These are phyloP conservation scores for Cystobasidium tubakii DNA, from an alignment of 768 basidiomycete species.

Conservation along the genomic window DNA sequence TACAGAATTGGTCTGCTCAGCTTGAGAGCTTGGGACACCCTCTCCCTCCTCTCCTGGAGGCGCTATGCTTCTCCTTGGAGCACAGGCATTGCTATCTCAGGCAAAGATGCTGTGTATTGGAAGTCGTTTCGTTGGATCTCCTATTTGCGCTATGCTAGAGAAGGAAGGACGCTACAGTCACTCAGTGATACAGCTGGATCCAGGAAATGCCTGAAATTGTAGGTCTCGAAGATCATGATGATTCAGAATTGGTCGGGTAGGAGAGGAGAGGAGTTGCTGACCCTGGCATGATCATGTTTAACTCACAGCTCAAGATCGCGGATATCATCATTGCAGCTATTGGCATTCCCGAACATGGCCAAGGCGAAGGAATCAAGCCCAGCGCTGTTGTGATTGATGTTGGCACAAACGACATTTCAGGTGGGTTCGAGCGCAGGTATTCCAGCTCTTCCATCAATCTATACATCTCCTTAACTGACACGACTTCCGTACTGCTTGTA, in stretches of 20 bases:
- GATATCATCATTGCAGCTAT: constrained; percentile 97
- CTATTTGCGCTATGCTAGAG: constrained; percentile 79
- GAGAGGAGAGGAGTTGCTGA: too few species aligned
- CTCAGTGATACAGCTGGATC: constrained; percentile 89
- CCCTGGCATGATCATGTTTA: constrained; percentile 2
- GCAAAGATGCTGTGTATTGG: constrained; percentile 90
- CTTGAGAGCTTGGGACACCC: constrained; percentile 74
- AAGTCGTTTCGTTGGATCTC: constrained; percentile 94
- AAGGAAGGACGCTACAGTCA: constrained; percentile 90
- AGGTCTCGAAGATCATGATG: too few species aligned
- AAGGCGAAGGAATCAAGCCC: too few species aligned
- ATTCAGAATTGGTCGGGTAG: too few species aligned
- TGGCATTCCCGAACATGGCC: too few species aligned
- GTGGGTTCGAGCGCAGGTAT: too few species aligned
- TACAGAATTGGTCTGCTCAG: constrained; percentile 95
- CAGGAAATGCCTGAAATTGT: constrained; percentile 73
- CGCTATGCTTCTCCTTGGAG: constrained; percentile 88
- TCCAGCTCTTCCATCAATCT: too few species aligned
- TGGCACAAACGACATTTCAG: too few species aligned
- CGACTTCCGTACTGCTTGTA: too few species aligned
- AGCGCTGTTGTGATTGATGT: too few species aligned
- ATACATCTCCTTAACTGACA: too few species aligned
- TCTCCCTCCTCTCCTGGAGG: constrained; percentile 89
- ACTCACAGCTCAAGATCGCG: constrained; percentile 65
- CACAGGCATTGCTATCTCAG: constrained; percentile 71